Evolutionary conservation across 2,329 filamentous ascomycete genomes (phyloP).

Genomic region (Talaromyces sp.): DNA sequence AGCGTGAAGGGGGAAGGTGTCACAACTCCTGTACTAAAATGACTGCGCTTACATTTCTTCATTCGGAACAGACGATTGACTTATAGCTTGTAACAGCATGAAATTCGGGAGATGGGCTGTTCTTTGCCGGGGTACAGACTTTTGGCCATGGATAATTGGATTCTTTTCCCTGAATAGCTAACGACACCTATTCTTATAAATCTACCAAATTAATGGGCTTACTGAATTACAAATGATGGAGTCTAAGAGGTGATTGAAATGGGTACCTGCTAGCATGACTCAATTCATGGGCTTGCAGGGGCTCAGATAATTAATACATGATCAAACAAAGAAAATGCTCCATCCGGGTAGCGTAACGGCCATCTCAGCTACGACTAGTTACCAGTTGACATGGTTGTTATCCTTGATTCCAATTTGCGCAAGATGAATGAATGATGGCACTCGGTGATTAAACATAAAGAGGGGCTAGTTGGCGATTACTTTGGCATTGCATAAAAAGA

Average conservation of each 20-base stretch:
- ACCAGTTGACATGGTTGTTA: background rate
- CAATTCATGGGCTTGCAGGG: background rate
- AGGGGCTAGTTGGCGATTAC: background rate
- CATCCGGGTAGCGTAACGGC: background rate
- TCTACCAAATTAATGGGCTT: background rate
- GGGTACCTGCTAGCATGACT: background rate
- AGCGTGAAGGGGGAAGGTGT: background rate
- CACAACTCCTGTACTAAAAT: background rate
- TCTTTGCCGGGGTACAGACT: background rate
- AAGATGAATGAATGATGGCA: background rate
- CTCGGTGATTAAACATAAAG: background rate
- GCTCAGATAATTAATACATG: background rate
- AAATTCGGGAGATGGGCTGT: background rate
- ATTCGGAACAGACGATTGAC: background rate
- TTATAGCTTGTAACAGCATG: background rate
- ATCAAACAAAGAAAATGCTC: background rate
- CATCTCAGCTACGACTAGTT: background rate
- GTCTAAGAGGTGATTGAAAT: background rate
- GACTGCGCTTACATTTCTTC: background rate
- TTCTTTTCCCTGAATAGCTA: background rate
- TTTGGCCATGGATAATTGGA: background rate
- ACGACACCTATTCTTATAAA: background rate
- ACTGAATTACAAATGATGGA: background rate
- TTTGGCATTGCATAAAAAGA: background rate
- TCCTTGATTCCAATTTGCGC: background rate